Percentiles rank a stretch among this genome's conserved stretches.
These are phyloP conservation scores for Neofusicoccum kwambonambiense DNA, from an alignment of 2,329 filamentous ascomycete genomes.

Conservation along the genomic window DNA sequence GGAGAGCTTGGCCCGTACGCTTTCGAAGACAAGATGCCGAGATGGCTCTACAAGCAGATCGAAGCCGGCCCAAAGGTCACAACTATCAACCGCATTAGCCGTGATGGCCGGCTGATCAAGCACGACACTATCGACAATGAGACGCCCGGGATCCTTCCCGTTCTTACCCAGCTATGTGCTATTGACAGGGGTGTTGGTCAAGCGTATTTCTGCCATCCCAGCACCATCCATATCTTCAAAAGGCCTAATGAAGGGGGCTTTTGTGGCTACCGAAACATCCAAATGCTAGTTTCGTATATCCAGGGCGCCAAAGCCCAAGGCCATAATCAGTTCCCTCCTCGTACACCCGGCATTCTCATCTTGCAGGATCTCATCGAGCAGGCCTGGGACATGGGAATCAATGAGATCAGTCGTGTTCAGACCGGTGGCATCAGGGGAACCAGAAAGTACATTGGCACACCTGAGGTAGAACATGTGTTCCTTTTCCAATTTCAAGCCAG, in stretches of 20 bases:
- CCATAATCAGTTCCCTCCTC: constrained; percentile 57
- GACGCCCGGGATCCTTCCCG: constrained; percentile 44
- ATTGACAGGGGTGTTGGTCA: constrained; percentile 63
- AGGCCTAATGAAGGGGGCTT: constrained; percentile 80
- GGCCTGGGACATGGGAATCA: constrained; percentile 86
- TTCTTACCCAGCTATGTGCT: constrained; percentile 51
- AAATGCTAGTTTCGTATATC: constrained; percentile 83
- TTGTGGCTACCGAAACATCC: constrained; percentile 93
- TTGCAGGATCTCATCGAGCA: constrained; percentile 84
- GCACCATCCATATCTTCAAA: constrained; percentile 78
- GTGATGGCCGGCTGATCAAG: constrained; percentile 42
- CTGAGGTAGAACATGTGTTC: constrained; percentile 61
- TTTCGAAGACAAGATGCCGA: constrained; percentile 47
- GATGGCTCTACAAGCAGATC: constrained; percentile 42
- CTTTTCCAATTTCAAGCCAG: background rate
- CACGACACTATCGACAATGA: constrained; percentile 45
- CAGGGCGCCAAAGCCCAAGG: constrained; percentile 59
- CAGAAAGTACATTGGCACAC: constrained; percentile 91
- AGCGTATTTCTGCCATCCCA: constrained; percentile 77
- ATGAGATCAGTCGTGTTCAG: constrained; percentile 69
- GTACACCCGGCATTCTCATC: constrained; percentile 72
- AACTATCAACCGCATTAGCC: constrained; percentile 40
- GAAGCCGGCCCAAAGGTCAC: constrained; percentile 41
- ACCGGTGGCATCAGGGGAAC: constrained; percentile 87
- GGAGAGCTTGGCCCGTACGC: constrained; percentile 49